Conservation (phyloP, 73 alveolate species). For the Tetrahymena malaccensis region DNA sequence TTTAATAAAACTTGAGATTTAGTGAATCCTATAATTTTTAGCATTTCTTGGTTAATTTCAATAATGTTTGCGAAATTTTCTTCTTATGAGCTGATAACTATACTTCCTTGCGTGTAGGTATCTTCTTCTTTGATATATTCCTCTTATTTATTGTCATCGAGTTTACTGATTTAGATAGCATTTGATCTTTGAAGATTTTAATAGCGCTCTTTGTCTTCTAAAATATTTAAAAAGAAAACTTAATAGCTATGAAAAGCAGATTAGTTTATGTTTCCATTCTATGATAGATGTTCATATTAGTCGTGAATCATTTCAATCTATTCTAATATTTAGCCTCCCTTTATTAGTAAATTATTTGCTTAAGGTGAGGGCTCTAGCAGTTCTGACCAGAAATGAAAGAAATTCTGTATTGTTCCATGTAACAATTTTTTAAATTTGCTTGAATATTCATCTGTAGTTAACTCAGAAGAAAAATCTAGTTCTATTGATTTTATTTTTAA, state of each 20-base stretch:
- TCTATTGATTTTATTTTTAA: background rate
- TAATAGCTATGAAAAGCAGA: background rate
- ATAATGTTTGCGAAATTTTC: background rate
- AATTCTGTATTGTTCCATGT: background rate
- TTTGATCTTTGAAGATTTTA: background rate
- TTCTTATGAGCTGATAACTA: background rate
- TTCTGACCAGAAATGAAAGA: background rate
- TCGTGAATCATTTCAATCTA: background rate
- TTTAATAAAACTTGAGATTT: background rate
- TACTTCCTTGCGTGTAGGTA: background rate
- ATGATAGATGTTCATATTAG: background rate
- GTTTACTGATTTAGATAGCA: background rate
- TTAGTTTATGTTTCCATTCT: background rate
- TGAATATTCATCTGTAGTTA: background rate
- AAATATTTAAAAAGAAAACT: background rate
- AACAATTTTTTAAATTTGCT: background rate
- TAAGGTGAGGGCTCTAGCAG: background rate
- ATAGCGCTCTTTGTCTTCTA: background rate
- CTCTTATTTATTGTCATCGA: background rate
- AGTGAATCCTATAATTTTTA: background rate
- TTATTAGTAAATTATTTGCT: background rate
- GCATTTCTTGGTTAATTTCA: background rate
- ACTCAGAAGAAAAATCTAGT: background rate
- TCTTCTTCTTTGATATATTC: background rate
- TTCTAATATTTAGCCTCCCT: background rate